Evolutionary conservation across 2,329 filamentous ascomycete genomes (phyloP), one percentile per base, ranked within the genome.

Genomic region (Alternaria tenuissima): DNA sequence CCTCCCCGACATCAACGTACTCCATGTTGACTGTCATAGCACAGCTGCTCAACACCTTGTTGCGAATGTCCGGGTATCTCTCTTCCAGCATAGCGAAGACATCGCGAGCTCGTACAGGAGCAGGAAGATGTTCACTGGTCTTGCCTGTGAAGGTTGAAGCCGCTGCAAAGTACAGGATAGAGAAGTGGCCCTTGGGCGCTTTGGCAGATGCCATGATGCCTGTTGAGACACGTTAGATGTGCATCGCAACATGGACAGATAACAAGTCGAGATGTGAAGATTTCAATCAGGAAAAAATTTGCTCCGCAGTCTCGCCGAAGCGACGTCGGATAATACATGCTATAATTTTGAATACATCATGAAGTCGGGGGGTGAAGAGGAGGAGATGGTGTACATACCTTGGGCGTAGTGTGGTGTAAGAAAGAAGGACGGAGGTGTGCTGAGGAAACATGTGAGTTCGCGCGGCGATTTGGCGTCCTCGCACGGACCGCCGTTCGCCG

Each of bases 1-100:
- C 81, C 11, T 85, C 82, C n/a, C 85, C 82, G 11, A 92, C 69
- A 74, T 95, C 91, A 72, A 94, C 88, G 80, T 96, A 96, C 59
- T 92, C 86, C 55, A 94, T 80, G 68, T 96, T 95, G 73, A 96
- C 81, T 24, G 92, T 94, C 64, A 96, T 85, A 57, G 93, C 84
- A 74, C 89, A 92, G 60, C 88, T 91, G 61, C 84, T 84, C 51
- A 96, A 82, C 5, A 96, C 86, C 68, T 87, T 89, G 48, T 84
- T 80, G 65, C 81, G 85, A 52, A 96, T 91, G 39, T 91, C 91
- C 9, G 84, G 82, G 76, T 96, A 91, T 68, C 81, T 85, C 72
- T 85, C 79, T 72, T 96, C 92, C 7, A 96, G 83, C 62, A 81
- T 74, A n/a, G 81, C 78, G 70, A 92, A 93, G 22, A 96, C 84